phyloP scores from a whole-genome alignment of 805 yeast genomes.

The Cyberlindnera lachancei region DNA sequence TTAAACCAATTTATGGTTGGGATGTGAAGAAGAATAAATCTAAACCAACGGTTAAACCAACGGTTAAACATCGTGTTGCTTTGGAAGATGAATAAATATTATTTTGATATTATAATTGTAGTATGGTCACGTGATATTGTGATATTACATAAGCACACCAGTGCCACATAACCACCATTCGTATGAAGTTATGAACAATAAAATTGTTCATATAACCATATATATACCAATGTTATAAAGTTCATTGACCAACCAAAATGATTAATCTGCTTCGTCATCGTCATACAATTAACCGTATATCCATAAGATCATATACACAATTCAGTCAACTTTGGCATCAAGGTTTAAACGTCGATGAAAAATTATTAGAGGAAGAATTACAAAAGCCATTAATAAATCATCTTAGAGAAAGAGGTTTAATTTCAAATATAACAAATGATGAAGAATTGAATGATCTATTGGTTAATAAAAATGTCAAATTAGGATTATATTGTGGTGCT shows the following conservation, averaged over 20 bases:
- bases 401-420: slow-evolving; percentile 38
- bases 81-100: slow-evolving; percentile 23
- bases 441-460: slow-evolving; percentile 26
- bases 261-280: too few species aligned
- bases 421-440: slow-evolving; percentile 34
- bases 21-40: slow-evolving; percentile 25
- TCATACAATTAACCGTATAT: background rate
- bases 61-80: slow-evolving; percentile 20
- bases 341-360: slow-evolving; percentile 15
- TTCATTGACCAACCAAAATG: too few species aligned
- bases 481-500: slow-evolving; percentile 85
- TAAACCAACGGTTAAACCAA: too few species aligned
- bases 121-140: too few species aligned
- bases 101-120: too few species aligned
- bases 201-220: too few species aligned
- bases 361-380: slow-evolving; percentile 22
- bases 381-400: slow-evolving; percentile 33
- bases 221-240: too few species aligned
- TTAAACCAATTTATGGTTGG: slow-evolving; percentile 69
- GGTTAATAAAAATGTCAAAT: slow-evolving; percentile 25
- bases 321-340: slow-evolving; percentile 10
- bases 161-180: too few species aligned
- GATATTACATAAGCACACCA: too few species aligned
- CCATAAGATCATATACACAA: slow-evolving; percentile 1
- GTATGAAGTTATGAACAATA: too few species aligned